Evolutionary conservation across 805 yeast genomes (phyloP).

Genomic region (Yamadazyma ubonensis): DNA sequence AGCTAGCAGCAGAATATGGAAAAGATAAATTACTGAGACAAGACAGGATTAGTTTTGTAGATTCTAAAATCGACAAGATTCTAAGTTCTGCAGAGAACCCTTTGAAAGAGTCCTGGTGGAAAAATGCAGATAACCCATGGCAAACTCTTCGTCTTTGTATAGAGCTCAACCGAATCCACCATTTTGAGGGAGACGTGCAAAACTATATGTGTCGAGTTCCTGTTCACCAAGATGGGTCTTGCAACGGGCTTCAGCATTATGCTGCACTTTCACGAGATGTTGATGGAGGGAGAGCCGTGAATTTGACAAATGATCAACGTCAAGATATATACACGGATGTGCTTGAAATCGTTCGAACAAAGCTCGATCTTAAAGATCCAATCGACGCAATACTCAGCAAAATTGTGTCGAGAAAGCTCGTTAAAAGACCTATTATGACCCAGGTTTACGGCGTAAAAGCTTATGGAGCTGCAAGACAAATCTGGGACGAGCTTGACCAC

Average conservation of each 20-base stretch:
- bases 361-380: conserved; percentile 11
- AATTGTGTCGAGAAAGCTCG: conserved; percentile 29
- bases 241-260: conserved; percentile 48
- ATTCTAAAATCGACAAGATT: conserved; percentile 21
- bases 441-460: conserved; percentile 44
- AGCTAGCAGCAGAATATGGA: conserved; percentile 35
- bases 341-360: conserved; percentile 23
- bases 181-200: conserved; percentile 15
- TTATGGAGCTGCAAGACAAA: conserved; percentile 37
- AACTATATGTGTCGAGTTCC: conserved; percentile 31
- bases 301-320: conserved; percentile 22
- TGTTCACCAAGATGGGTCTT: conserved; percentile 45
- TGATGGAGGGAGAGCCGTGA: conserved; percentile 40
- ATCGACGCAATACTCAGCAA: conserved; percentile 17
- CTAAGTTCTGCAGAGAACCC: conserved; percentile 30
- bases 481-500: conserved; percentile 20
- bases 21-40: conserved; percentile 25
- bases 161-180: conserved; percentile 26
- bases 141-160: conserved; percentile 35
- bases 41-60: conserved; percentile 28
- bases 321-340: conserved; percentile 38
- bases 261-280: conserved; percentile 41
- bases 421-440: conserved; percentile 47
- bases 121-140: conserved; percentile 39
- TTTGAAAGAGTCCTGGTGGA: conserved; percentile 34